Evolutionary conservation across 139 green algal genomes (phyloP).

Genomic region (Chlorella sp.): DNA sequence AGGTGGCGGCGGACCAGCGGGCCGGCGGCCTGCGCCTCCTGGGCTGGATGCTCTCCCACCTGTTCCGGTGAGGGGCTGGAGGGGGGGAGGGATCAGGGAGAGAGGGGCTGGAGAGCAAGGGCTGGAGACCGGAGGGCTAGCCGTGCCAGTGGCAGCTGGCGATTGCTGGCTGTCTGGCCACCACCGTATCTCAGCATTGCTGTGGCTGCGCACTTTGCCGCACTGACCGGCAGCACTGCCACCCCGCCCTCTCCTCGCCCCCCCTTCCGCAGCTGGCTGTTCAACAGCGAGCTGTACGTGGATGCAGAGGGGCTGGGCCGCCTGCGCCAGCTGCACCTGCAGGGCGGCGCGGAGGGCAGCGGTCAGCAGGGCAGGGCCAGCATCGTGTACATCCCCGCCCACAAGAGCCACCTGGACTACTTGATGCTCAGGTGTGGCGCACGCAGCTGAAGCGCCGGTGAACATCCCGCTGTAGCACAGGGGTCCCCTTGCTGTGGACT

Average conservation of each 20-base stretch:
- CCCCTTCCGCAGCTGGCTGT: conserved; percentile 30
- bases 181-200: no score
- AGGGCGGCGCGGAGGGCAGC: no score
- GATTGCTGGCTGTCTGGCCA: no score
- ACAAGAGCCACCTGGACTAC: conserved; percentile 64
- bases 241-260: background rate
- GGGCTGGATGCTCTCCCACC: conserved; percentile 23
- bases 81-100: background rate
- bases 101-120: no score
- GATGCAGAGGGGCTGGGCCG: conserved; percentile 6
- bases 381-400: conserved; percentile 50
- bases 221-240: no score
- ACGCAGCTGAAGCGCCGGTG: no score
- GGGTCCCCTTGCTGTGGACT: no score
- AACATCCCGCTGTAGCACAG: no score
- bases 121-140: no score
- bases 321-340: conserved; percentile 4
- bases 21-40: conserved; percentile 6
- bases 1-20: conserved; percentile 23
- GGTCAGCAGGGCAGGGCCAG: background rate
- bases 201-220: no score
- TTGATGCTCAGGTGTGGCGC: conserved; percentile 43
- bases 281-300: conserved; percentile 30
- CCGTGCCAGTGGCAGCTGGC: no score
- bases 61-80: conserved; percentile 4